These are phyloP conservation scores for Penicillium sp. DNA, from an alignment of 2,329 filamentous ascomycete species.

Conservation along the genomic window DNA sequence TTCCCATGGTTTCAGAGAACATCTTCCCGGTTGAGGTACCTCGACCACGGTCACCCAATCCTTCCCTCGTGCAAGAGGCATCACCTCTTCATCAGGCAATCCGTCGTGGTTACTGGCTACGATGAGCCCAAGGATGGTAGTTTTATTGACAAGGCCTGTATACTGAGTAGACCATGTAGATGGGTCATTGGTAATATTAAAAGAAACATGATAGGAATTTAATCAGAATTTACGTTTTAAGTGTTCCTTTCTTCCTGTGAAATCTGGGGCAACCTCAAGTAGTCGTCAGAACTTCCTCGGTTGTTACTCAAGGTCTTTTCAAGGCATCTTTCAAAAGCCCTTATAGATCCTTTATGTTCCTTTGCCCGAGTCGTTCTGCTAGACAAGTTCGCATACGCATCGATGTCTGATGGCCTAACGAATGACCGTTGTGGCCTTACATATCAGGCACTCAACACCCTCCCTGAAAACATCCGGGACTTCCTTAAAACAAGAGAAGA, in stretches of 20 bases:
- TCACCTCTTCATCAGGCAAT: constrained; percentile 16
- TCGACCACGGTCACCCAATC: not conserved
- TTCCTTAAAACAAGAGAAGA: not conserved
- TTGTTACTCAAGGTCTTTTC: too few species aligned
- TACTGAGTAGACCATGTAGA: not conserved
- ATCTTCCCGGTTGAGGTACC: constrained; percentile 4
- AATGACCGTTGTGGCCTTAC: not conserved
- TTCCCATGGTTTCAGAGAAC: not conserved
- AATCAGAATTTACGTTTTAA: not conserved
- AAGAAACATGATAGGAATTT: not conserved
- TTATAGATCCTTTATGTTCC: too few species aligned
- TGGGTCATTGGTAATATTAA: not conserved
- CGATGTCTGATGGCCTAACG: not conserved
- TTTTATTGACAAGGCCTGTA: not conserved
- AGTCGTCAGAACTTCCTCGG: not conserved
- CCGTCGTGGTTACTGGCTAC: constrained; percentile 19
- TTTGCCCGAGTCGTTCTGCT: too few species aligned
- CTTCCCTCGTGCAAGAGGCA: constrained; percentile 7
- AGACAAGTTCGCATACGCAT: too few species aligned
- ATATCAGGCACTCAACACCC: not conserved
- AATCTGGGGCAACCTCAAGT: not conserved
- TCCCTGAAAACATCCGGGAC: not conserved
- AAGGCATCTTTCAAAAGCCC: too few species aligned
- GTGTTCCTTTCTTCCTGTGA: not conserved
- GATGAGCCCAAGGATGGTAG: constrained; percentile 1